These are phyloP conservation scores for Ophiostoma sp. DNA, from an alignment of 2,329 filamentous ascomycete species.

Conservation along the genomic window DNA sequence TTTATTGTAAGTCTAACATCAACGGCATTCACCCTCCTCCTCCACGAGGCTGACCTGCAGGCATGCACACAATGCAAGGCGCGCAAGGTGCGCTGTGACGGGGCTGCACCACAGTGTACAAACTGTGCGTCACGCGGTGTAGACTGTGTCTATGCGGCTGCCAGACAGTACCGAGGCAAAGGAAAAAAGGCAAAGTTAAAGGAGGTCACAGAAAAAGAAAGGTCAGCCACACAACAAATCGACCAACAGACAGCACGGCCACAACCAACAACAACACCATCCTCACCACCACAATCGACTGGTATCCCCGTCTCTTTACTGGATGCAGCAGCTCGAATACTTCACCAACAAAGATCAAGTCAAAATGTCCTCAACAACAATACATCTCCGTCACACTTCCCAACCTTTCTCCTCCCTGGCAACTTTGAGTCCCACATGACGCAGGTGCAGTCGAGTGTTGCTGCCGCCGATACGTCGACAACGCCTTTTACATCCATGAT, in stretches of 20 bases:
- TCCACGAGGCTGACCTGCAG: not conserved
- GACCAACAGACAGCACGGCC: not conserved
- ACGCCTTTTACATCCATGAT: not conserved
- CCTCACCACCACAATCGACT: not conserved
- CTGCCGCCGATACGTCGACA: not conserved
- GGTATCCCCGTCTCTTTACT: not conserved
- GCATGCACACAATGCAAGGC: slow-evolving; percentile 9
- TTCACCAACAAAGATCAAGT: not conserved
- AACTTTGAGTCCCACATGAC: not conserved
- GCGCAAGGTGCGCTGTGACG: not conserved
- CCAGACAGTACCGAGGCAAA: not conserved
- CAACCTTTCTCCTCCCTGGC: not conserved
- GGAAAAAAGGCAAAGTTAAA: not conserved
- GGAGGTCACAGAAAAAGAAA: not conserved
- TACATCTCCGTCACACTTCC: not conserved
- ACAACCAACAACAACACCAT: not conserved
- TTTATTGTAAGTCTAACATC: not conserved
- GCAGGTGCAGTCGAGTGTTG: not conserved
- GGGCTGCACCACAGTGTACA: not conserved
- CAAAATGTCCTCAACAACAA: not conserved
- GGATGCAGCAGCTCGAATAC: not conserved
- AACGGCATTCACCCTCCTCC: not conserved
- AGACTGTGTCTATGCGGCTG: not conserved
- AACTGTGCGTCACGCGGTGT: not conserved
- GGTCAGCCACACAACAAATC: not conserved